Percentiles rank a stretch among this genome's conserved stretches.
These are phyloP conservation scores for Candida sanyiensis DNA, from an alignment of 805 yeast genomes.

Conservation along the genomic window DNA sequence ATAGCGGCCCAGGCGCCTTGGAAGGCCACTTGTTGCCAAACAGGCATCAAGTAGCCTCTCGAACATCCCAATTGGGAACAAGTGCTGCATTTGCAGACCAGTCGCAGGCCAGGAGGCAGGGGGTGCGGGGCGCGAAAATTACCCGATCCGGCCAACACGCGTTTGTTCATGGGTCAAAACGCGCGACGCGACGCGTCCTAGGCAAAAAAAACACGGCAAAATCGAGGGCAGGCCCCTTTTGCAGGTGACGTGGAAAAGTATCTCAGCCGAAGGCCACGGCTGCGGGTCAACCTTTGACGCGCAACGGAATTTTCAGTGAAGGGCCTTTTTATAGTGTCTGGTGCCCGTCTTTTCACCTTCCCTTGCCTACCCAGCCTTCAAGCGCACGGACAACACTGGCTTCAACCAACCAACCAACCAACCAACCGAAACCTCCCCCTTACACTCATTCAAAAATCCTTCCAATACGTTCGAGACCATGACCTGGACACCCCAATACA, in stretches of 20 bases:
- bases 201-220: neutral
- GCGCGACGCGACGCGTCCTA: slow-evolving; percentile 9
- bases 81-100: no score
- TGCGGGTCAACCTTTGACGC: slow-evolving; percentile 2
- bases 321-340: slow-evolving; percentile 6
- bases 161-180: neutral
- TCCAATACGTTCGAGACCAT: no score
- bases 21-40: no score
- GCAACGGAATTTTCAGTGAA: neutral
- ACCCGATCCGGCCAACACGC: neutral
- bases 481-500: slow-evolving; percentile 22
- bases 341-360: neutral
- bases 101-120: no score
- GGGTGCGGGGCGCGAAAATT: slow-evolving; percentile 4
- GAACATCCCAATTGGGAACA: no score
- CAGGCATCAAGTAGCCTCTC: no score
- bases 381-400: no score
- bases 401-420: neutral
- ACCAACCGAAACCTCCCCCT: no score
- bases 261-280: slow-evolving; percentile 1
- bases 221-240: neutral
- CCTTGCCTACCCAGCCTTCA: neutral
- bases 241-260: slow-evolving; percentile 8
- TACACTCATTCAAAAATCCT: neutral
- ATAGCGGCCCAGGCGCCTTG: no score